A percentile compares a stretch with the other conserved stretches of the same genome.
phyloP scores from a whole-genome alignment of 2,329 filamentous ascomycete genomes.

The Neofusicoccum sp. region DNA sequence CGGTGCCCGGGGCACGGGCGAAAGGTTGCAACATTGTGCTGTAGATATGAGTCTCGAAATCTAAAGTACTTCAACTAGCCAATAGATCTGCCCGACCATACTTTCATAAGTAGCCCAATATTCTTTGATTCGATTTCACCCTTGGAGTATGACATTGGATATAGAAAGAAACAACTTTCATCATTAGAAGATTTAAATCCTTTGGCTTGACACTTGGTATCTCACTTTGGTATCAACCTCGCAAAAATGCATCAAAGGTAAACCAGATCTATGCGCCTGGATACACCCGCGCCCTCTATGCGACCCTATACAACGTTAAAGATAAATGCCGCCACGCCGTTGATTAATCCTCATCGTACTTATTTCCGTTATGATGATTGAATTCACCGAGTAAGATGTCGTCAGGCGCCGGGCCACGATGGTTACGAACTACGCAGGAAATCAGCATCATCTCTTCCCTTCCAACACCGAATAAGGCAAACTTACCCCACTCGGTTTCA shows the following conservation, averaged over 20 bases:
- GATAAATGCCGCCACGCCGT: neutral
- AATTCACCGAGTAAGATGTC: conserved; percentile 76
- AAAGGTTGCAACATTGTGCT: no score
- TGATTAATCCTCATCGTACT: conserved; percentile 62
- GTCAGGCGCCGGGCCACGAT: conserved; percentile 60
- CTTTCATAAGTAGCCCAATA: no score
- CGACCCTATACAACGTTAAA: neutral
- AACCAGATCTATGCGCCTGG: neutral
- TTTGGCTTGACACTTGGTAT: neutral
- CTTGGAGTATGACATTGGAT: no score
- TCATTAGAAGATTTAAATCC: no score
- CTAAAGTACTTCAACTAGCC: no score
- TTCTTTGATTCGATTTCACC: no score
- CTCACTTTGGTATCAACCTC: neutral
- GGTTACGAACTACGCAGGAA: conserved; percentile 51
- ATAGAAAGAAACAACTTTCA: no score
- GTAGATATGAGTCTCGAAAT: no score
- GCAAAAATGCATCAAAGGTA: neutral
- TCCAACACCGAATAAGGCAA: neutral
- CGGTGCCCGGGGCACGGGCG: no score
- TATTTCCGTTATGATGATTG: conserved; percentile 47
- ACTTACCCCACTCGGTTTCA: conserved; percentile 86
- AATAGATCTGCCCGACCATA: no score
- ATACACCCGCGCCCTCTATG: neutral
- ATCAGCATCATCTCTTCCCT: conserved; percentile 21